Percentiles rank a stretch among this genome's conserved stretches.
Conservation (phyloP, 306 rosid genomes). For the Ammopiptanthus mongolicus region DNA sequence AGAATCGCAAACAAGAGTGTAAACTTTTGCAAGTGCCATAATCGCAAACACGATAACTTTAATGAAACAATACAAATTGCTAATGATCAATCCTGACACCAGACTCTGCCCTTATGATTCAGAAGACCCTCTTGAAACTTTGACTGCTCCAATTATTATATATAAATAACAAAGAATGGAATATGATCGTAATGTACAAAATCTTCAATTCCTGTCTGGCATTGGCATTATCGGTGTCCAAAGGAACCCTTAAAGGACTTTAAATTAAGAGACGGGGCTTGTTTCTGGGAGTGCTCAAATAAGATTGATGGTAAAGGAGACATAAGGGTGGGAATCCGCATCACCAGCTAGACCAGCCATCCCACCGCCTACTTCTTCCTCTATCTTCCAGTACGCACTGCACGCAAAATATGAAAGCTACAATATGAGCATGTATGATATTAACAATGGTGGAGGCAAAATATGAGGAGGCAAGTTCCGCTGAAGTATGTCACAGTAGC, state of each 20-base stretch:
- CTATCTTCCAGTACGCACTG: conserved; percentile 81
- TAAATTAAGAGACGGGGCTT: conserved; percentile 14
- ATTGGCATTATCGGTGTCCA: conserved; percentile 43
- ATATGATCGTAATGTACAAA: conserved; percentile 43
- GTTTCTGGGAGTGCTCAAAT: conserved; percentile 27
- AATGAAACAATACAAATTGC: conserved; percentile 13
- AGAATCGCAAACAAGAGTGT: neutral
- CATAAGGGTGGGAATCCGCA: conserved; percentile 72
- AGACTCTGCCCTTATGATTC: conserved; percentile 3
- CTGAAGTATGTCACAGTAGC: neutral
- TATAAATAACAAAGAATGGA: conserved; percentile 40
- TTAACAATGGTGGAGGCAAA: neutral
- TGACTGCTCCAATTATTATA: conserved; percentile 32
- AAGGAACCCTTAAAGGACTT: conserved; percentile 28
- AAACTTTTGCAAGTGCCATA: conserved; percentile 8
- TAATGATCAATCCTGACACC: conserved; percentile 17
- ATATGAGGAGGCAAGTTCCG: neutral
- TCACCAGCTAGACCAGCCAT: conserved; percentile 84
- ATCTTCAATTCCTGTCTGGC: conserved; percentile 31
- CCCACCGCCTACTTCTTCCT: conserved; percentile 73
- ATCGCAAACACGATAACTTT: conserved; percentile 16
- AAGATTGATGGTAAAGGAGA: conserved; percentile 78
- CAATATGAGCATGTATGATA: neutral
- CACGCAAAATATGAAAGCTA: conserved; percentile 12
- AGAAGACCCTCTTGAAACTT: conserved; percentile 22